phyloP scores from a whole-genome alignment of 805 yeast species.

The Ogataea ganodermae region DNA sequence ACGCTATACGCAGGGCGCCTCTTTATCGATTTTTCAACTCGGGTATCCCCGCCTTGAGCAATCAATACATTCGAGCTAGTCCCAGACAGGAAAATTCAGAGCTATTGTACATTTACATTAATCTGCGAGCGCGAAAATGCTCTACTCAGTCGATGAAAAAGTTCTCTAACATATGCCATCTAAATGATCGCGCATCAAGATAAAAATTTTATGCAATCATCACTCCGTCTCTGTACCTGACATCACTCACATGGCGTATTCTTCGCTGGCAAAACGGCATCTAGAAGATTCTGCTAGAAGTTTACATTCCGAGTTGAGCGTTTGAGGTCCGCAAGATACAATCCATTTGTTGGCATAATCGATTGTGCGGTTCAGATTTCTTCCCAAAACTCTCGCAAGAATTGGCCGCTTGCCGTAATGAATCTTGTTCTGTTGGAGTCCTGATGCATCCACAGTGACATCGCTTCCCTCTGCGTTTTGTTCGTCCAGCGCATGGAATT shows the following conservation, averaged over 20 bases:
- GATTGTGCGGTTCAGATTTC: constrained; percentile 30
- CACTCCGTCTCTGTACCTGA: too few species aligned
- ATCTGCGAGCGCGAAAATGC: too few species aligned
- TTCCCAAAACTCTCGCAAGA: constrained; percentile 36
- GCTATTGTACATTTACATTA: too few species aligned
- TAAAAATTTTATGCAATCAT: too few species aligned
- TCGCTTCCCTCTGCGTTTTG: not conserved
- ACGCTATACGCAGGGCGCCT: too few species aligned
- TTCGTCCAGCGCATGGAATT: constrained; percentile 23
- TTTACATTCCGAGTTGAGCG: constrained; percentile 43
- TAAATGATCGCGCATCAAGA: too few species aligned
- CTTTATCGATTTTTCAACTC: too few species aligned
- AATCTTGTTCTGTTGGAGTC: constrained; percentile 13
- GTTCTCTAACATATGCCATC: too few species aligned
- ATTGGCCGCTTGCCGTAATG: constrained; percentile 46
- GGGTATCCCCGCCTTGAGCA: too few species aligned
- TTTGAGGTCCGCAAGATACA: constrained; percentile 59
- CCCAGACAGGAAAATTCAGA: too few species aligned
- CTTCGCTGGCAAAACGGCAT: constrained; percentile 46
- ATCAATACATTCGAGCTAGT: too few species aligned
- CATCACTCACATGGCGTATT: constrained; percentile 37
- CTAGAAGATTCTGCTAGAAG: constrained; percentile 39
- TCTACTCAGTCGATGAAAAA: too few species aligned
- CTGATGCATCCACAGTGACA: not conserved
- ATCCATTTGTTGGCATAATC: constrained; percentile 49